Evolutionary conservation across 75 land plant species (phyloP).

Genomic region (Pseudotsuga menziesii): DNA sequence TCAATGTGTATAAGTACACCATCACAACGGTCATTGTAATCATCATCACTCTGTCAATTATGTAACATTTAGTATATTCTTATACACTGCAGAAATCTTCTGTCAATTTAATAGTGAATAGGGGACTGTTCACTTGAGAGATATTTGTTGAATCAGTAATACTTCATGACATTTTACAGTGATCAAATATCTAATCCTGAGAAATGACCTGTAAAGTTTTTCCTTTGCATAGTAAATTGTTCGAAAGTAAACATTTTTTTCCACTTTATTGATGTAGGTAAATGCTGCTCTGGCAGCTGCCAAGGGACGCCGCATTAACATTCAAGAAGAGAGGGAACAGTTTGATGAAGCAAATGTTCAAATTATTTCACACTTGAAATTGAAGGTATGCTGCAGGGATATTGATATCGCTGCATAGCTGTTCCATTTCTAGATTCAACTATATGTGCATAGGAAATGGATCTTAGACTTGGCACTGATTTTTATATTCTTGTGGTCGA

Average conservation of each 20-base stretch:
- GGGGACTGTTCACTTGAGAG: too few relatives aligned
- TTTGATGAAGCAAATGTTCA: conserved; percentile 84
- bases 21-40: too few relatives aligned
- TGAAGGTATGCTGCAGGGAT: conserved; percentile 37
- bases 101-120: too few relatives aligned
- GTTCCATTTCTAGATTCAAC: background rate
- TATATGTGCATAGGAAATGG: background rate
- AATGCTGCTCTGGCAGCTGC: conserved; percentile 51
- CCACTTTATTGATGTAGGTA: conserved; percentile 37
- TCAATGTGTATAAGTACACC: too few relatives aligned
- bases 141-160: too few relatives aligned
- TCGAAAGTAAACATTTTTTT: background rate
- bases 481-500: background rate
- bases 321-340: conserved; percentile 79
- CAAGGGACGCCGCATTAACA: conserved; percentile 59
- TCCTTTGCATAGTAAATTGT: background rate
- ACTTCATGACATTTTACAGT: too few relatives aligned
- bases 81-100: too few relatives aligned
- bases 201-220: background rate
- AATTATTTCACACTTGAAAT: conserved; percentile 53
- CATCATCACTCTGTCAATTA: too few relatives aligned
- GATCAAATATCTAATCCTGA: too few relatives aligned
- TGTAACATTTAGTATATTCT: too few relatives aligned
- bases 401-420: background rate
- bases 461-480: background rate